These are phyloP conservation scores for Lojkania enalia DNA, from an alignment of 2,329 filamentous ascomycete genomes.

Conservation along the genomic window DNA sequence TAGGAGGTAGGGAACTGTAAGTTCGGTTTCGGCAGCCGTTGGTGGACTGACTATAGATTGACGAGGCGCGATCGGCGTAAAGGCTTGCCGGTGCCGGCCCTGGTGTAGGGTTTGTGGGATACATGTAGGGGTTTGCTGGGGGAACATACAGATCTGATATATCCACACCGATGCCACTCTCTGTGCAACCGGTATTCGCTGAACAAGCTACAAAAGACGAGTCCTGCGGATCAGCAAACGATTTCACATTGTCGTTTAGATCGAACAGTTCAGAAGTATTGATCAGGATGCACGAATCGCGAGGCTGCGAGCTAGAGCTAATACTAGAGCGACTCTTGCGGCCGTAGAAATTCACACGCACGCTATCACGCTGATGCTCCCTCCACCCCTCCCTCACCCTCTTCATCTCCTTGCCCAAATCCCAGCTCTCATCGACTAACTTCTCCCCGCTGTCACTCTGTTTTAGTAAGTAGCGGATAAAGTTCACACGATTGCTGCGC, in stretches of 20 bases:
- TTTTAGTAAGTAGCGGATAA: constrained; percentile 30
- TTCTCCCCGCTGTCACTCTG: constrained; percentile 11
- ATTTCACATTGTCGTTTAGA: not conserved
- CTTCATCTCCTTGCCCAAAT: constrained; percentile 25
- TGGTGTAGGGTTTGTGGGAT: not conserved
- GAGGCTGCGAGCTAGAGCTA: not conserved
- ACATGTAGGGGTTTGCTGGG: not conserved
- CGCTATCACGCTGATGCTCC: not conserved
- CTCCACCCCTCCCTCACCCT: constrained; percentile 1
- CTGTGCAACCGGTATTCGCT: not conserved
- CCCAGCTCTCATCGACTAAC: constrained; percentile 19
- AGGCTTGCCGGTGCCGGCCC: not conserved
- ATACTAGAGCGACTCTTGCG: not conserved
- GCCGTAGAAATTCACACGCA: constrained; percentile 7
- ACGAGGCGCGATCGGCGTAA: not conserved
- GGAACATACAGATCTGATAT: constrained; percentile 1
- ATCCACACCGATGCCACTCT: not conserved
- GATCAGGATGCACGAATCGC: not conserved
- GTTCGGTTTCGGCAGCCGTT: not conserved
- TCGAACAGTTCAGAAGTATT: not conserved
- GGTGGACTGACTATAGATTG: not conserved
- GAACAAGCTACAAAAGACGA: not conserved
- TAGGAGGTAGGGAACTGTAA: not conserved
- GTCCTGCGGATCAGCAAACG: not conserved
- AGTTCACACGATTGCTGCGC: constrained; percentile 26